These are phyloP conservation scores for Diaporthe caulivora DNA, from an alignment of 2,329 filamentous ascomycete species.

Conservation along the genomic window DNA sequence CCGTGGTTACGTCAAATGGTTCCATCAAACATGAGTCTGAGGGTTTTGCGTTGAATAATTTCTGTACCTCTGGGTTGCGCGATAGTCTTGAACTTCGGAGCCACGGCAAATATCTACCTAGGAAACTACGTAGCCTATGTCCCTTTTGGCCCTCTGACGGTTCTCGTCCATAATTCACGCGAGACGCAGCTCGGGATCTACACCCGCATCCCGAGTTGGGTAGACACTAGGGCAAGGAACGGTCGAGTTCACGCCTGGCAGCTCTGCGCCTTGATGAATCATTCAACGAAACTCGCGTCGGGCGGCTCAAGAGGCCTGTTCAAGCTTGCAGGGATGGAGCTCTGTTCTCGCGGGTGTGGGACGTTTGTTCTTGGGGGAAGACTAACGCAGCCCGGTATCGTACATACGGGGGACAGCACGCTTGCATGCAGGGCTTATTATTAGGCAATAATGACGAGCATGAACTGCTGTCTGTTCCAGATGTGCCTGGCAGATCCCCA, in stretches of 20 bases:
- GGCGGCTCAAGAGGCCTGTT: background rate
- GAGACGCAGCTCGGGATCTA: slow-evolving; percentile 10
- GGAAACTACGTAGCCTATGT: no score
- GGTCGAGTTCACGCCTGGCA: background rate
- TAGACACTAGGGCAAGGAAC: background rate
- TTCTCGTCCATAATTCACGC: background rate
- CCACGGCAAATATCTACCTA: background rate
- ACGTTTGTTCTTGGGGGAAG: background rate
- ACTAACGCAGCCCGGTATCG: slow-evolving; percentile 3
- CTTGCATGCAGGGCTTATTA: background rate
- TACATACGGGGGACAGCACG: no score
- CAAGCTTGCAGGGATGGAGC: slow-evolving; percentile 29
- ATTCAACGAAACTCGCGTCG: background rate
- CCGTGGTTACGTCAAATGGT: no score
- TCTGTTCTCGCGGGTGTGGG: background rate
- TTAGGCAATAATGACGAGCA: background rate
- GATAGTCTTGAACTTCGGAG: background rate
- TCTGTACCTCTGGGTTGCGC: background rate
- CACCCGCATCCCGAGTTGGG: background rate
- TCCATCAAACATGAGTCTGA: background rate
- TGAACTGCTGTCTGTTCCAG: background rate
- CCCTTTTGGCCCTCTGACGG: no score
- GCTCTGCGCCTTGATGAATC: slow-evolving; percentile 17
- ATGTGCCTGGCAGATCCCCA: background rate
- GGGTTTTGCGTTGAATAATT: no score